These are phyloP conservation scores for Eucalyptus microcorys DNA, from an alignment of 345 rosid species.

Conservation along the genomic window DNA sequence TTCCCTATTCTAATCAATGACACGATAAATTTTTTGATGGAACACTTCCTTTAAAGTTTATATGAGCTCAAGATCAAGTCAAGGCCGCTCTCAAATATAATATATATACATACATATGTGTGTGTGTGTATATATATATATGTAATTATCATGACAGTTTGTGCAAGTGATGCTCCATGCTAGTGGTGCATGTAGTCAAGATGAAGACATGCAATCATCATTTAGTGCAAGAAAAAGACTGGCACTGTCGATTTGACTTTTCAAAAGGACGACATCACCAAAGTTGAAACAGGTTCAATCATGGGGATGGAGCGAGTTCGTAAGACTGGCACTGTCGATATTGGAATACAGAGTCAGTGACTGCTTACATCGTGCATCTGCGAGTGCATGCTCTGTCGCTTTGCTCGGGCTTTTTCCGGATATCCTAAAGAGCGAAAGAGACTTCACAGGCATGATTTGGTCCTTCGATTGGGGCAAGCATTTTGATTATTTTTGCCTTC, in stretches of 20 bases:
- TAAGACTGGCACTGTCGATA: background rate
- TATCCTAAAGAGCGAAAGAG: background rate
- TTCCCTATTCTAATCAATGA: background rate
- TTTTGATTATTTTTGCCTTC: background rate
- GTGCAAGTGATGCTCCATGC: background rate
- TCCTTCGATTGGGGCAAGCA: background rate
- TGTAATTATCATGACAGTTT: background rate
- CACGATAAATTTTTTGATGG: background rate
- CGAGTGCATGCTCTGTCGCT: background rate
- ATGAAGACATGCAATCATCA: background rate
- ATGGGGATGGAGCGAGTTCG: background rate
- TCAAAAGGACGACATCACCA: background rate
- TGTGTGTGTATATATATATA: accelerated
- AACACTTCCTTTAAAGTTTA: background rate
- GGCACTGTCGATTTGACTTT: background rate
- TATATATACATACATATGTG: no score
- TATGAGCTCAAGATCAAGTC: background rate
- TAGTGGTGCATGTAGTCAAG: background rate
- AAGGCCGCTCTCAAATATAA: background rate
- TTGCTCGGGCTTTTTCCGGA: background rate
- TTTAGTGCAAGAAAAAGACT: background rate
- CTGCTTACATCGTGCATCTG: background rate
- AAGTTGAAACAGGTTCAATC: background rate
- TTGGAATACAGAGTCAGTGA: background rate
- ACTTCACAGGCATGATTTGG: background rate